These are phyloP conservation scores for Ramaria sp. DNA, from an alignment of 768 basidiomycete genomes.

Conservation along the genomic window DNA sequence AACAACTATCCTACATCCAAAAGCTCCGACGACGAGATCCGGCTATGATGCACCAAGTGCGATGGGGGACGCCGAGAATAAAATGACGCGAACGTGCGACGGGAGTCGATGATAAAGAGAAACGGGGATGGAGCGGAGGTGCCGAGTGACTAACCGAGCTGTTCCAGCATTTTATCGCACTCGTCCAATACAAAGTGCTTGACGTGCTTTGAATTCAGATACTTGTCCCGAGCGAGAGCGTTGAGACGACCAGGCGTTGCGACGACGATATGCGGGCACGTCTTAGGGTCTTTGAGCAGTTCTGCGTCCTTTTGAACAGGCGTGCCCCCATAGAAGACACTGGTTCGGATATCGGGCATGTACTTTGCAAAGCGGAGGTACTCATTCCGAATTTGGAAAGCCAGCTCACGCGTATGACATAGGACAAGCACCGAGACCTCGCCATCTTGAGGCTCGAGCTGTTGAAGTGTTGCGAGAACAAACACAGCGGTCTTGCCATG, in stretches of 20 bases:
- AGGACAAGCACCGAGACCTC: constrained; percentile 97
- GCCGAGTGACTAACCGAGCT: constrained; percentile 90
- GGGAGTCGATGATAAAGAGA: constrained; percentile 31
- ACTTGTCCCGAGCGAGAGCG: constrained; percentile 91
- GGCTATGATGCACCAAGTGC: constrained; percentile 6
- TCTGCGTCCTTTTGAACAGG: constrained; percentile 91
- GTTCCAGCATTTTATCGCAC: constrained; percentile 99
- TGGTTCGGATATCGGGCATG: constrained; percentile 97
- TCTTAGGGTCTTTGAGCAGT: constrained; percentile 85
- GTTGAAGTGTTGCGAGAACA: constrained; percentile 94
- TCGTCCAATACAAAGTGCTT: constrained; percentile 99
- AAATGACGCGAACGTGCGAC: constrained; percentile 22
- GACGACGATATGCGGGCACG: constrained; percentile 98
- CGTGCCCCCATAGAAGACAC: constrained; percentile 96
- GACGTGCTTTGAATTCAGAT: constrained; percentile 88
- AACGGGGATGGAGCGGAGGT: constrained; percentile 7
- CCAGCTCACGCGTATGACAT: constrained; percentile 98
- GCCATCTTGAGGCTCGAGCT: constrained; percentile 95
- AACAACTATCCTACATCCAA: background rate
- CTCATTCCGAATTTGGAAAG: constrained; percentile 99
- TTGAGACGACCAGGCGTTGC: constrained; percentile 97
- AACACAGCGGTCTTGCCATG: constrained; percentile 99
- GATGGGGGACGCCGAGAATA: constrained; percentile 14
- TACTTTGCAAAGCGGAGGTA: constrained; percentile 99
- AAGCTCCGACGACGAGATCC: constrained; percentile 2